These are phyloP conservation scores for Ustilago cynodontis DNA, from an alignment of 1,284 basidiomycete genomes.

Conservation along the genomic window DNA sequence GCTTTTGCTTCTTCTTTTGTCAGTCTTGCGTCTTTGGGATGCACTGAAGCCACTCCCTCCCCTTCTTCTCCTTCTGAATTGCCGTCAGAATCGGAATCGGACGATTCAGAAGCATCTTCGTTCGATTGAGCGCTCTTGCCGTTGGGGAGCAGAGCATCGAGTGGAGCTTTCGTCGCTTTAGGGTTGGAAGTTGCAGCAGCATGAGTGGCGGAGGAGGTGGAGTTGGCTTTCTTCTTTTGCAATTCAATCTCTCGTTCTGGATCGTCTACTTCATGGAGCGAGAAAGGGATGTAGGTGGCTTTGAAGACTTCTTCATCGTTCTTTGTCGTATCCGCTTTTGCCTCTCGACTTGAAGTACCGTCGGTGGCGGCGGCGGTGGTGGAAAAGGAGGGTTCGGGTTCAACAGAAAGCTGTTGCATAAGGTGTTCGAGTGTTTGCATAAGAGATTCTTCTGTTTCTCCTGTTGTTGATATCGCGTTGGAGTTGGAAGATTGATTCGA, in stretches of 20 bases:
- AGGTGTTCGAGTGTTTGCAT: conserved; percentile 47
- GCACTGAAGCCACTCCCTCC: conserved; percentile 4
- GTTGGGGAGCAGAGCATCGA: conserved; percentile 11
- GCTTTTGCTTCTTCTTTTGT: conserved; percentile 45
- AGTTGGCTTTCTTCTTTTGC: conserved; percentile 9
- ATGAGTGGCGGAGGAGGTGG: neutral
- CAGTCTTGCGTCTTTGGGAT: conserved; percentile 39
- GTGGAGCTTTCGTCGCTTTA: neutral
- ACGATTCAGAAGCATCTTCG: conserved; percentile 7
- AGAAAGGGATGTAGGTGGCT: conserved; percentile 65
- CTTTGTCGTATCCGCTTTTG: neutral
- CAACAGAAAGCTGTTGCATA: conserved; percentile 31
- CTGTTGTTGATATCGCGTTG: conserved; percentile 6
- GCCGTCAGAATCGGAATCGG: conserved; percentile 16
- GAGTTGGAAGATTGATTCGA: neutral
- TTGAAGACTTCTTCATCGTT: conserved; percentile 65
- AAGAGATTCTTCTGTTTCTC: conserved; percentile 57
- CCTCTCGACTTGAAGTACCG: neutral
- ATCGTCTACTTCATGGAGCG: conserved; percentile 66
- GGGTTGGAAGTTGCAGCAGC: neutral
- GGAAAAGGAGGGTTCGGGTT: conserved; percentile 13
- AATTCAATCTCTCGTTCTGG: conserved; percentile 64
- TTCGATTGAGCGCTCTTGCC: neutral
- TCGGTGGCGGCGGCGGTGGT: neutral
- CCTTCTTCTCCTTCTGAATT: conserved; percentile 8